Base-by-base conservation (phyloP, 768 basidiomycete genomes). In the Trametes meyenii region DNA sequence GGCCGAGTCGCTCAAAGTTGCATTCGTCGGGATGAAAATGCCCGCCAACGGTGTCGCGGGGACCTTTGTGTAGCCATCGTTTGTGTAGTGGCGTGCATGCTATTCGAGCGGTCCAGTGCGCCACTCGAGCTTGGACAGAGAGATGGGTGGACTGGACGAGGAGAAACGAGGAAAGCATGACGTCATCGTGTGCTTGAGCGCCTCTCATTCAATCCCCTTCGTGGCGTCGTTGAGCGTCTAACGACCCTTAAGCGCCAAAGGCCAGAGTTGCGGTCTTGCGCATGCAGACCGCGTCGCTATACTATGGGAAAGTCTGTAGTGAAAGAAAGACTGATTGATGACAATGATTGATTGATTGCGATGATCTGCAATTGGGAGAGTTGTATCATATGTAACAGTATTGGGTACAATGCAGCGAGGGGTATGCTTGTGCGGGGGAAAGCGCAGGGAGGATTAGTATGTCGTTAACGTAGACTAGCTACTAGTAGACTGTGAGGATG, bases 1-100 rank as follows among this genome's bases (percentile, higher is more conserved):
- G 73, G 19, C 87, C 87, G 6, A 85, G 74, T 17, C 77, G 75
- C 69, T 81, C 78, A 60, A 88, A 88, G 6, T 77, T 63, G 52
- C 43, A 54, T 38, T 58, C 56, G 61, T 46, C 50, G 36, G 48
- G 39, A 21, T 46, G 63, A 1, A 38, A n/a, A 23, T 55, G 50
- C 35, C 39, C 51, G 29, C 24, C 42, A 45, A 62, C 61, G n/a
- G 50, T 53, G 55, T 62, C 61, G 33, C 55, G 55, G 5, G 61
- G 51, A 14, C 55, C 61, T 51, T 57, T 58, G 38, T 58, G 55
- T 10, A 53, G 53, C 26, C 10, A 19, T 35, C 61, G 43, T 11
- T 16, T 2, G 11, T 35, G 19, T 5, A 26, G 55, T 48, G 54
- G 38, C n/a, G 49, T 45, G 16, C 46, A 55, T 14, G 29, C 44